These are phyloP conservation scores for Boletus coccyginus DNA, from an alignment of 768 basidiomycete genomes.

Conservation along the genomic window DNA sequence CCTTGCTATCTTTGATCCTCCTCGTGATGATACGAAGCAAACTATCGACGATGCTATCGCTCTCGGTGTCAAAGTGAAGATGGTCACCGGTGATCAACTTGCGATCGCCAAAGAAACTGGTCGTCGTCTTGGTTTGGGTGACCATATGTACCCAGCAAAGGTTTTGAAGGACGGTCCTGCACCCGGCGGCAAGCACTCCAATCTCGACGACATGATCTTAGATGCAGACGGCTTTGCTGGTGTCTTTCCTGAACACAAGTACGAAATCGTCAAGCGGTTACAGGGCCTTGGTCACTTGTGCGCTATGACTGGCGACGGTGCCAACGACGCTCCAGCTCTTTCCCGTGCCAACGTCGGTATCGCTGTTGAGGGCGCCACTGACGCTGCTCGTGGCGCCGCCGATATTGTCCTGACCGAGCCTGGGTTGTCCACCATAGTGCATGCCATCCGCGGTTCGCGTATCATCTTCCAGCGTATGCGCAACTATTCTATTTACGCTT, in stretches of 20 bases:
- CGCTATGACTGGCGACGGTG: conserved; percentile 99
- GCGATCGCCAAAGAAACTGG: conserved; percentile 99
- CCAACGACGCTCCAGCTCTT: conserved; percentile 96
- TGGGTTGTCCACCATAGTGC: conserved; percentile 98
- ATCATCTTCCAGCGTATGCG: conserved; percentile 99
- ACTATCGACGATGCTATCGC: conserved; percentile 96
- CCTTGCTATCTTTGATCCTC: conserved; percentile 96
- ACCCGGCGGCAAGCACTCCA: conserved; percentile 78
- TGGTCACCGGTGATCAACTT: conserved; percentile 99
- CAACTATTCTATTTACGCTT: conserved; percentile 97
- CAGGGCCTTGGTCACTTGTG: conserved; percentile 94
- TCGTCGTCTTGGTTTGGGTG: conserved; percentile 94
- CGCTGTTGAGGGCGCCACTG: conserved; percentile 98
- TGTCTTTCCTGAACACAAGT: conserved; percentile 99
- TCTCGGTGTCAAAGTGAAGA: conserved; percentile 98
- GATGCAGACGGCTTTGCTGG: conserved; percentile 99
- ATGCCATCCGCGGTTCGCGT: conserved; percentile 97
- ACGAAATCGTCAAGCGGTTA: conserved; percentile 98
- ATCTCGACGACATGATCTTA: conserved; percentile 97
- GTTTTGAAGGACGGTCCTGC: conserved; percentile 97
- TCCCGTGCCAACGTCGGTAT: conserved; percentile 99
- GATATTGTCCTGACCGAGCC: conserved; percentile 98
- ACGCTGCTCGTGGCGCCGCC: conserved; percentile 97
- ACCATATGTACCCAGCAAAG: conserved; percentile 99
- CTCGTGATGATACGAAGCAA: conserved; percentile 97